Evolutionary conservation across 352 stramenopile genomes (phyloP).

Genomic region (Pythium guiyangense): DNA sequence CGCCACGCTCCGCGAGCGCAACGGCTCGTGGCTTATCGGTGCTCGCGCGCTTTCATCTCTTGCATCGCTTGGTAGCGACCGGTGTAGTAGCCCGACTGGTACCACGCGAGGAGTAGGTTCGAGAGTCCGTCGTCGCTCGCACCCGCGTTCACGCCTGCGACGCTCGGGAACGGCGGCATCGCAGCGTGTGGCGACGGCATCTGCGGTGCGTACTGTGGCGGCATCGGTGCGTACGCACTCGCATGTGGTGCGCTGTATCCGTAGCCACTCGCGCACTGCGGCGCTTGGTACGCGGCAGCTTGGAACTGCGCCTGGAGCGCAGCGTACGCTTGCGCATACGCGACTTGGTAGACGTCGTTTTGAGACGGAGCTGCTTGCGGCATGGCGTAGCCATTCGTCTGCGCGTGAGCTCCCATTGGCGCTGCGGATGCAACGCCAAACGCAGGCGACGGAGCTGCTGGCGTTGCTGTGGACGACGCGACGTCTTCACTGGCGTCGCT

Average conservation of each 20-base stretch:
- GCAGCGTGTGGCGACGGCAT: slow-evolving; percentile 5
- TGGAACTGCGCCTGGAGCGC: slow-evolving; percentile 59
- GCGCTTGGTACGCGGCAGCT: slow-evolving; percentile 8
- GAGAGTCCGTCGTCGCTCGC: slow-evolving; percentile 51
- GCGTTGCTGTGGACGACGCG: slow-evolving; percentile 2
- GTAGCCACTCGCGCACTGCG: slow-evolving; percentile 8
- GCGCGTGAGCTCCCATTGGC: background rate
- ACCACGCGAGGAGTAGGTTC: slow-evolving; percentile 79
- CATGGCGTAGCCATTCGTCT: slow-evolving; percentile 2
- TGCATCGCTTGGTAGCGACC: slow-evolving; percentile 74
- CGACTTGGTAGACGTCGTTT: slow-evolving; percentile 52
- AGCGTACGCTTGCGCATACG: slow-evolving; percentile 65
- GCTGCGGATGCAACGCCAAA: background rate
- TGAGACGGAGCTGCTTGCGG: background rate
- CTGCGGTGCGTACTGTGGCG: slow-evolving; percentile 4
- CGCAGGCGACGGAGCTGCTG: background rate
- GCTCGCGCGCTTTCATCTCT: slow-evolving; percentile 46
- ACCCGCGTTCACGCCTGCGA: slow-evolving; percentile 15
- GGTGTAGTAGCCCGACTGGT: slow-evolving; percentile 82
- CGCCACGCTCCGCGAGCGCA: background rate
- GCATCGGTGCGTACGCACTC: slow-evolving; percentile 10
- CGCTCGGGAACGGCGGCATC: slow-evolving; percentile 13
- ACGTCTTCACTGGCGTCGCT: slow-evolving; percentile 19
- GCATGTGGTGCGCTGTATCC: slow-evolving; percentile 11
- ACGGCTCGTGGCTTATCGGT: slow-evolving; percentile 3